These are phyloP conservation scores for Collariella sp. DNA, from an alignment of 495 filamentous ascomycete genomes.

Conservation along the genomic window DNA sequence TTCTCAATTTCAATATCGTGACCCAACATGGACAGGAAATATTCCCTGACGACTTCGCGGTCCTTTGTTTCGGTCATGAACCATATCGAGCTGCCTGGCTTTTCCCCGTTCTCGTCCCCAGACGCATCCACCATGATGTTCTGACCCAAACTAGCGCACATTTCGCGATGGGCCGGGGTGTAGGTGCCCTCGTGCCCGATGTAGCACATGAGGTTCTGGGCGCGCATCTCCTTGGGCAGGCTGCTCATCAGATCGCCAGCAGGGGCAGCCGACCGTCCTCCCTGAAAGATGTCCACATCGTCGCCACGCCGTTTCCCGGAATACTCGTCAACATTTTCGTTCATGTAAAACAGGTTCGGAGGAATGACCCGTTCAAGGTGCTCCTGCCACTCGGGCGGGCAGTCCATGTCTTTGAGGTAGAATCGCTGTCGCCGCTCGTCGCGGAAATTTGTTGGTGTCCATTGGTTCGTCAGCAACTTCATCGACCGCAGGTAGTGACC, in stretches of 20 bases:
- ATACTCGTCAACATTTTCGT: constrained; percentile 51
- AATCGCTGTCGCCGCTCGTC: constrained; percentile 69
- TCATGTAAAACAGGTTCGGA: constrained; percentile 72
- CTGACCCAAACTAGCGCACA: constrained; percentile 92
- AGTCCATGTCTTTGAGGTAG: constrained; percentile 94
- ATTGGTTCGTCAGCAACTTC: constrained; percentile 66
- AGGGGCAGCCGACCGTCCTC: constrained; percentile 31
- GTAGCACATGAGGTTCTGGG: constrained; percentile 97
- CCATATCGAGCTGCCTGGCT: constrained; percentile 85
- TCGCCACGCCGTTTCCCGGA: constrained; percentile 40
- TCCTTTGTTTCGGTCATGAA: constrained; percentile 96
- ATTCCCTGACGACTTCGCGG: constrained; percentile 76
- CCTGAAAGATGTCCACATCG: constrained; percentile 41
- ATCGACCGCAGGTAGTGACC: constrained; percentile 83
- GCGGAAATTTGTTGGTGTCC: constrained; percentile 55
- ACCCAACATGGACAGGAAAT: constrained; percentile 81
- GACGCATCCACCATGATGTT: constrained; percentile 97
- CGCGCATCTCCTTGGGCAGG: constrained; percentile 74
- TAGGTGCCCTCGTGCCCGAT: constrained; percentile 96
- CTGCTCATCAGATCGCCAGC: constrained; percentile 92
- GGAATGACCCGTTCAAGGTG: constrained; percentile 70
- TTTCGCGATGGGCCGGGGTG: constrained; percentile 91
- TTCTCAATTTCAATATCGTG: constrained; percentile 95
- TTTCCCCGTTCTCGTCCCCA: constrained; percentile 58
- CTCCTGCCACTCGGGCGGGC: constrained; percentile 73